Evolutionary conservation across 1,284 basidiomycete species (phyloP).

Genomic region (Cutaneotrichosporon cutaneum): DNA sequence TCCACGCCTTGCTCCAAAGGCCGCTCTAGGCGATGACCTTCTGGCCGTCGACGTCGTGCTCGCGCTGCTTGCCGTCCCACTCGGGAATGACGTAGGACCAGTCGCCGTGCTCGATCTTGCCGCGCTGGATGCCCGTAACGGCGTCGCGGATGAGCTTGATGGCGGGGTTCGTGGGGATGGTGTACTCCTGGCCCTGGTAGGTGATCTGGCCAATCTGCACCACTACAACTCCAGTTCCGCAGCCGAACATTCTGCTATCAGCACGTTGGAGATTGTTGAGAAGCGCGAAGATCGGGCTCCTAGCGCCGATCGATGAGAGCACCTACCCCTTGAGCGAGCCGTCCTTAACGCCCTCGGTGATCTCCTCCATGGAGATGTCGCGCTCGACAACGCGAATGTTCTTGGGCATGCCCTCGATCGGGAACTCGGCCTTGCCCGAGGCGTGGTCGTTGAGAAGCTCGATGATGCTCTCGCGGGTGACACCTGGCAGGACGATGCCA

Average conservation of each 20-base stretch:
- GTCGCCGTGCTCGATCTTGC: slow-evolving; percentile 36
- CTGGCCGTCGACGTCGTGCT: slow-evolving; percentile 27
- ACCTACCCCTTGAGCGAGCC: slow-evolving; percentile 39
- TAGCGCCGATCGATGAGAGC: too few relatives aligned
- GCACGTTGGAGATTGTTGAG: too few relatives aligned
- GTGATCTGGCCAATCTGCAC: slow-evolving; percentile 40
- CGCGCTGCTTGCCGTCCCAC: slow-evolving; percentile 30
- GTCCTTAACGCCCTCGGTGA: slow-evolving; percentile 37
- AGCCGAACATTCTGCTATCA: too few relatives aligned
- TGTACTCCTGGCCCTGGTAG: slow-evolving; percentile 34
- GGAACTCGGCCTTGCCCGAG: slow-evolving; percentile 37
- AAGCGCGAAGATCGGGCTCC: too few relatives aligned
- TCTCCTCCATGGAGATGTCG: slow-evolving; percentile 49
- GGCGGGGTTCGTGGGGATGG: slow-evolving; percentile 42
- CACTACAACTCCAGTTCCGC: slow-evolving; percentile 48
- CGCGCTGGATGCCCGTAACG: slow-evolving; percentile 45
- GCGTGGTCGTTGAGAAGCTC: slow-evolving; percentile 42
- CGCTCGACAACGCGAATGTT: slow-evolving; percentile 49
- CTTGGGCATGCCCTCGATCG: slow-evolving; percentile 39
- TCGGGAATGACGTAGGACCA: slow-evolving; percentile 46
- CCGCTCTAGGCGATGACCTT: slow-evolving; percentile 10
- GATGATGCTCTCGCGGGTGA: slow-evolving; percentile 48
- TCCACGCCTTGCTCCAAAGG: background rate
- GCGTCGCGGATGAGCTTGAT: slow-evolving; percentile 44
- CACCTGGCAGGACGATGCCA: slow-evolving; percentile 51